Base-by-base conservation (phyloP, 2,329 filamentous ascomycete species). In the Sporothrix luriei region DNA sequence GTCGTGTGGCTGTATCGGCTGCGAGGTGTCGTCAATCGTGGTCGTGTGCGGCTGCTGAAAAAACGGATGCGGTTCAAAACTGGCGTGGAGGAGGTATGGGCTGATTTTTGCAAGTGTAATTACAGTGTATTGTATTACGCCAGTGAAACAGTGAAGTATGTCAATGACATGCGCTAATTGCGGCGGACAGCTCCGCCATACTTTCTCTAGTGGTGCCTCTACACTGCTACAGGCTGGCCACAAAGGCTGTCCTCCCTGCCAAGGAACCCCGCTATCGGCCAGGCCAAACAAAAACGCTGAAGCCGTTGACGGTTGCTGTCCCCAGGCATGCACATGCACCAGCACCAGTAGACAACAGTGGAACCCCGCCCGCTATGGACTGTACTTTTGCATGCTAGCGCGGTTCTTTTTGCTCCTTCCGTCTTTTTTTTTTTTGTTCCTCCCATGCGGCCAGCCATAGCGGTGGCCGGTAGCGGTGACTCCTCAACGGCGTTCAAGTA, bases 261-360 rank as follows among this genome's bases (percentile, higher is more conserved):
- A 43, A 13, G 4, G 43, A 16, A 66, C 68, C 68, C 68, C 68
- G 68, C 68, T 67, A 62, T 67, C 64, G 62, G 64, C 68, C 19
- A 48, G 62, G 64, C 68, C 19, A 48, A 24, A 55, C 68, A 59
- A 69, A 57, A 26, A 61, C 61, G 57, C 38, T 26, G 57, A 14
- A 61, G 57, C 33, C n/a, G 57, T 43, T 26, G 55, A 13, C 2
- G 21, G 38, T 26, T 24, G 19, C 11, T 33, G 55, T 21, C 16
- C 21, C 40, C 40, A 29, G 40, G n/a, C n/a, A n/a, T n/a, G n/a
- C n/a, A n/a, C 33, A 62, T 6, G 59, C n/a, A 49, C 13, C 24
- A 16, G 57, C 57, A 46, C 57, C 9, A 24, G 33, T 14, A 38
- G 21, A 29, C 61, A 21, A 43, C 43, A 33, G 62, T 40, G 26